A percentile compares a stretch with the other conserved stretches of the same genome.
phyloP scores from a whole-genome alignment of 73 alveolate genomes.

The Uronychia setigera region DNA sequence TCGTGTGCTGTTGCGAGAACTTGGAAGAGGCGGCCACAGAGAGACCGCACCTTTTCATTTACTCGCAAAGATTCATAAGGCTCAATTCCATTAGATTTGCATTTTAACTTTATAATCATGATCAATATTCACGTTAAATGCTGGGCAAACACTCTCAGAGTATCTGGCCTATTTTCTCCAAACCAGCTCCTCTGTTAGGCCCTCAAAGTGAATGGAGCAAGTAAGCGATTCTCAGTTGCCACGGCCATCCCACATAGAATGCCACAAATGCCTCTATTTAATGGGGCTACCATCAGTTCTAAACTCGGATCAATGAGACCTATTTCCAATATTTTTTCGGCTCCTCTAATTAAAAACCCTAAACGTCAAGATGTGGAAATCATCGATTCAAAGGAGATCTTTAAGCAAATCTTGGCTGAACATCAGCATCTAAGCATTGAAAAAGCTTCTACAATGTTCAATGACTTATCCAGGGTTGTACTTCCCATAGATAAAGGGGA shows the following conservation, averaged over 20 bases:
- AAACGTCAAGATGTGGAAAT: background rate
- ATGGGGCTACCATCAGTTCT: background rate
- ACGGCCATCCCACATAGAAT: too few relatives aligned
- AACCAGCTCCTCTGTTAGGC: background rate
- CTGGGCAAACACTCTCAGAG: too few relatives aligned
- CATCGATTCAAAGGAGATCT: background rate
- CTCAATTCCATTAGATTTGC: background rate
- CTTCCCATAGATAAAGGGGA: background rate
- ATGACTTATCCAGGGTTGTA: background rate
- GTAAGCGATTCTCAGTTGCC: background rate
- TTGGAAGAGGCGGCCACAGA: background rate
- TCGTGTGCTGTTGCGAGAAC: background rate
- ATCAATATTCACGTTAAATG: background rate
- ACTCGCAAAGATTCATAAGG: background rate
- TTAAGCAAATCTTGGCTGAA: background rate
- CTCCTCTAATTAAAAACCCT: background rate
- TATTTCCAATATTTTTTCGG: background rate
- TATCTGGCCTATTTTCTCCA: background rate
- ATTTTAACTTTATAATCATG: background rate
- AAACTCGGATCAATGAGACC: background rate
- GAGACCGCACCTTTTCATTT: background rate
- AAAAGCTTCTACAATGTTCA: background rate
- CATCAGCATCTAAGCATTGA: background rate
- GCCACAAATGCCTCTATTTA: too few relatives aligned
- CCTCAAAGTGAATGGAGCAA: background rate